A percentile compares a stretch with the other conserved stretches of the same genome.
phyloP scores from a whole-genome alignment of 306 rosid genomes.

The Echinosophora koreensis region DNA sequence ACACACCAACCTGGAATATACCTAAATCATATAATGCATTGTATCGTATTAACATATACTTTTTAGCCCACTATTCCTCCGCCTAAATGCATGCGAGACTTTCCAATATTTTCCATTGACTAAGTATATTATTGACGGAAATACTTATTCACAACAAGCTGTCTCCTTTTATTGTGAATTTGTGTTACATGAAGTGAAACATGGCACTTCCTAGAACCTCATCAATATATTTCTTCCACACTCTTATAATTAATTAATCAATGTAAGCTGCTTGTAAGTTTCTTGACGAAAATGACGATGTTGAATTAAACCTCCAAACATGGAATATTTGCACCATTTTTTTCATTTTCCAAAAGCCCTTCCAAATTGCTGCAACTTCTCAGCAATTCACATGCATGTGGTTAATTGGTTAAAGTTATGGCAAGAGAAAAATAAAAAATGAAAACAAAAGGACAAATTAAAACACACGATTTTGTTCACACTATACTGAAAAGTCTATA shows the following conservation, averaged over 20 bases:
- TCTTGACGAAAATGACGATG: constrained; percentile 8
- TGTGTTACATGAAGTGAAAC: not conserved
- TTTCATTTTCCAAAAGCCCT: not conserved
- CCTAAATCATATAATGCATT: not conserved
- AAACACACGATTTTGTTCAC: not conserved
- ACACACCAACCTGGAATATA: no score
- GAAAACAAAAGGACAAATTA: not conserved
- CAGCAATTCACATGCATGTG: constrained; percentile 23
- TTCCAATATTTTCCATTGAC: not conserved
- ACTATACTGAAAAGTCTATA: constrained; percentile 20
- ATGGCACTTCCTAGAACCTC: constrained; percentile 2
- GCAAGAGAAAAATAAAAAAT: not conserved
- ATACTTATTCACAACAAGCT: not conserved
- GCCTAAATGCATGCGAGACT: no score
- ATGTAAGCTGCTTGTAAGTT: constrained; percentile 32
- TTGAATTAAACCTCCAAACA: constrained; percentile 1
- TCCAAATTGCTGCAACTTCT: constrained; percentile 36
- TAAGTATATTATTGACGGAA: not conserved
- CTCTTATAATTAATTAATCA: not conserved
- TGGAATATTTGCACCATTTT: constrained; percentile 2
- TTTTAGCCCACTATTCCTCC: not conserved
- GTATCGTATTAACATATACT: not conserved
- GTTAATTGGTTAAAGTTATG: not conserved
- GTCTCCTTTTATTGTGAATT: not conserved
- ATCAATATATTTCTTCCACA: not conserved